Conservation (phyloP, 2,329 filamentous ascomycete genomes). For the Ceratocystis diversiconidia region DNA sequence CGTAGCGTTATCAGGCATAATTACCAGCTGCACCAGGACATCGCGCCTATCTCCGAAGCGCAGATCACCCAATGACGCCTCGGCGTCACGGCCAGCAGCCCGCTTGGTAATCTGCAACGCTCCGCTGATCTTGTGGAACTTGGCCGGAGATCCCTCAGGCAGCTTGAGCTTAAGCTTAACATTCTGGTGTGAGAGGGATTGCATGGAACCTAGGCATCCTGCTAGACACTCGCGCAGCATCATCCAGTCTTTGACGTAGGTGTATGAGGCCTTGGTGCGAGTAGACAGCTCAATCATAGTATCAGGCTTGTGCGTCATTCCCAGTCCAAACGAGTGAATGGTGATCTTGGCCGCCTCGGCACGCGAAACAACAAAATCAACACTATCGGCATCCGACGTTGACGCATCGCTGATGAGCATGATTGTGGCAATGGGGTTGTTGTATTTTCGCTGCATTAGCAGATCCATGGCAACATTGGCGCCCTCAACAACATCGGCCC, state of each 20-base stretch:
- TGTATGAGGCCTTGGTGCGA: slow-evolving; percentile 90
- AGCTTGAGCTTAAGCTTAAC: slow-evolving; percentile 88
- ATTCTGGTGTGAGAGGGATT: slow-evolving; percentile 94
- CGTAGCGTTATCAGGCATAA: slow-evolving; percentile 68
- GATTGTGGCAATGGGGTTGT: slow-evolving; percentile 88
- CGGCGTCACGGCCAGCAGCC: slow-evolving; percentile 84
- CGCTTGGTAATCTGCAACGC: slow-evolving; percentile 93
- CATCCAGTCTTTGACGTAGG: slow-evolving; percentile 99
- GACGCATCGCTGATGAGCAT: slow-evolving; percentile 95
- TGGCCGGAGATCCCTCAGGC: slow-evolving; percentile 90
- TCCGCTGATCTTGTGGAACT: slow-evolving; percentile 97
- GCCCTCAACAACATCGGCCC: slow-evolving; percentile 91
- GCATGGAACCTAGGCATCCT: slow-evolving; percentile 79
- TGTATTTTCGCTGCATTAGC: slow-evolving; percentile 92
- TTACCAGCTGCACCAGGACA: slow-evolving; percentile 84
- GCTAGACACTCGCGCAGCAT: slow-evolving; percentile 95
- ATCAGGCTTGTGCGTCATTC: slow-evolving; percentile 94
- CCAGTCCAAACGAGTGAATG: slow-evolving; percentile 91
- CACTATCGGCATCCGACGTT: slow-evolving; percentile 83
- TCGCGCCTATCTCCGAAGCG: slow-evolving; percentile 91
- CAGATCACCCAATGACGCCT: slow-evolving; percentile 80
- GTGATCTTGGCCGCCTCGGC: slow-evolving; percentile 95
- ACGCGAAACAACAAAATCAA: slow-evolving; percentile 92
- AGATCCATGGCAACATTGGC: slow-evolving; percentile 98
- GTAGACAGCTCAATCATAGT: slow-evolving; percentile 97